phyloP scores from a whole-genome alignment of 2,329 filamentous ascomycete species.

The Epicoccum sorghinum region DNA sequence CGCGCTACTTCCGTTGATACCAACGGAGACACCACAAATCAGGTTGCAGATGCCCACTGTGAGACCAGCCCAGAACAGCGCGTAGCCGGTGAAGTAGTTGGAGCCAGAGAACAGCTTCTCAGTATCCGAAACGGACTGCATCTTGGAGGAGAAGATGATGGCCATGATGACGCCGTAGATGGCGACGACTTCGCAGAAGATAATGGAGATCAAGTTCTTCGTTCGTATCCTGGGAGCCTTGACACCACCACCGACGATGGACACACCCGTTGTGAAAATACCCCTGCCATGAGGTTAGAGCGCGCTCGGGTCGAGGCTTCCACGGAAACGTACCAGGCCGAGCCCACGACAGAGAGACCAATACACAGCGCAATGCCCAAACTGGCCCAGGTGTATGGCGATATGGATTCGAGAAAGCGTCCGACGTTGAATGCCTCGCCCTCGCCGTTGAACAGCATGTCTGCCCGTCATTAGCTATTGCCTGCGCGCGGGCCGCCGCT shows the following conservation, averaged over 20 bases:
- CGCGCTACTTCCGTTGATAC: conserved; percentile 97
- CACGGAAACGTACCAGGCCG: conserved; percentile 77
- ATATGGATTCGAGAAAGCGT: conserved; percentile 90
- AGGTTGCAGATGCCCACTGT: conserved; percentile 96
- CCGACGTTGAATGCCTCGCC: conserved; percentile 97
- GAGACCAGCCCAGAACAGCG: conserved; percentile 93
- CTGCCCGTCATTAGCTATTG: conserved; percentile 58
- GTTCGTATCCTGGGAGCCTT: conserved; percentile 96
- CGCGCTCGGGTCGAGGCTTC: not conserved
- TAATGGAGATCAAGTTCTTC: conserved; percentile 99
- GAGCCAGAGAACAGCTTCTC: conserved; percentile 73
- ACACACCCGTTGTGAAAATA: conserved; percentile 97
- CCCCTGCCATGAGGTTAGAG: conserved; percentile 67
- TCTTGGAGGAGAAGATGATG: conserved; percentile 94
- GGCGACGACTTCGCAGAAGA: conserved; percentile 99
- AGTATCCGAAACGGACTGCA: conserved; percentile 70
- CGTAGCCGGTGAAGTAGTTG: conserved; percentile 93
- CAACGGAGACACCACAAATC: conserved; percentile 93
- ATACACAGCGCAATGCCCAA: conserved; percentile 94
- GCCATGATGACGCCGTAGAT: conserved; percentile 99
- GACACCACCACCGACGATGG: conserved; percentile 95
- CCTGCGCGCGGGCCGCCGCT: conserved; percentile 21
- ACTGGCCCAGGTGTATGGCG: conserved; percentile 91
- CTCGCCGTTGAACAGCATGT: conserved; percentile 97
- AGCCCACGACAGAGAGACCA: conserved; percentile 92